Percentiles rank a stretch among this genome's conserved stretches.
Evolutionary conservation across 2,329 filamentous ascomycete genomes (phyloP).

Genomic region (Aspergillus carbonarius): DNA sequence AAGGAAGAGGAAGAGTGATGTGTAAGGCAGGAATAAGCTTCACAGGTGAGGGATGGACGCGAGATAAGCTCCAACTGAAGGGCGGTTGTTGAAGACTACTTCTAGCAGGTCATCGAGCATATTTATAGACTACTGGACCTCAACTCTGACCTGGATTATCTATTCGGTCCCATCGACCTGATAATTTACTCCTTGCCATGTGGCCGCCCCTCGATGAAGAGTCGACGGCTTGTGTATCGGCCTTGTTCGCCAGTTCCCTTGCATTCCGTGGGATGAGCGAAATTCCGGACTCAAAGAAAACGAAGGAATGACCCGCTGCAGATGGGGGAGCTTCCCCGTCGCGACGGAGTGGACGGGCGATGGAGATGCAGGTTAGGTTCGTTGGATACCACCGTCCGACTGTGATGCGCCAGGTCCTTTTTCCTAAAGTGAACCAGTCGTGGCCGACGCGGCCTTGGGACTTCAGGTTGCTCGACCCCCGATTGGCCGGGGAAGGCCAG

Average conservation of each 20-base stretch:
- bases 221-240: not conserved
- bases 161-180: not conserved
- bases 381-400: not conserved
- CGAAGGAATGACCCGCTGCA: not conserved
- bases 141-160: not conserved
- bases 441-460: not conserved
- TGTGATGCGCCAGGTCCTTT: not conserved
- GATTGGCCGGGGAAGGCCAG: constrained; percentile 2
- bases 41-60: not conserved
- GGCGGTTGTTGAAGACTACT: not conserved
- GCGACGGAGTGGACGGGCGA: not conserved
- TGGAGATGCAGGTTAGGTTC: not conserved
- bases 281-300: not conserved
- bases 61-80: not conserved
- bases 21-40: not conserved
- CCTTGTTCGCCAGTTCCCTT: constrained; percentile 3
- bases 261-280: constrained; percentile 1
- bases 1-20: not conserved
- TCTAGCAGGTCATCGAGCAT: not conserved
- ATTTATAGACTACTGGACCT: not conserved
- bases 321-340: not conserved
- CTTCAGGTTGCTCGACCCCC: not conserved
- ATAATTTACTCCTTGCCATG: constrained; percentile 6
- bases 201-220: constrained; percentile 4
- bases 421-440: not conserved